phyloP scores from a whole-genome alignment of 306 rosid genomes.

The Gynostemma pentaphyllum region DNA sequence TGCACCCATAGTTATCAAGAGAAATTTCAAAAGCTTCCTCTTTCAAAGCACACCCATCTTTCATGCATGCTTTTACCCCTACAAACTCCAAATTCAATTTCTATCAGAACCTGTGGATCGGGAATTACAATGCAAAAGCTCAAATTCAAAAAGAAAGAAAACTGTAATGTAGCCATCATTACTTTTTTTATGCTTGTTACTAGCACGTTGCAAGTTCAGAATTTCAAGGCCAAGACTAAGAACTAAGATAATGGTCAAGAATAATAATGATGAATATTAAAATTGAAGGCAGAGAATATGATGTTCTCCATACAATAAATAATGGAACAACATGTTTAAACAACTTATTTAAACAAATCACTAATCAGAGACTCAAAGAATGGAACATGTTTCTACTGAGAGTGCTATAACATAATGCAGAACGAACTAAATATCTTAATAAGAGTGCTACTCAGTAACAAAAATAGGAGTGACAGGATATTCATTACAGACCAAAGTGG shows the following conservation, averaged over 20 bases:
- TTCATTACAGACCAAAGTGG: neutral
- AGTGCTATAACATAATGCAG: neutral
- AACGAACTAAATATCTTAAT: neutral
- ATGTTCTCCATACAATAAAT: neutral
- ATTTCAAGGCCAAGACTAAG: neutral
- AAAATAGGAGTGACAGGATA: neutral
- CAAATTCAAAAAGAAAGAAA: neutral
- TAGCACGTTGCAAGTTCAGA: neutral
- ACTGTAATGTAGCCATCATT: too few relatives aligned
- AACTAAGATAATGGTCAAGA: neutral
- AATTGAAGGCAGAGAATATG: neutral
- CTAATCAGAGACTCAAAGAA: neutral
- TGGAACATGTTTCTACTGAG: neutral
- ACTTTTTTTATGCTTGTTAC: neutral
- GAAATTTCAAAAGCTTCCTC: conserved; percentile 70
- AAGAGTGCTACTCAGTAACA: neutral
- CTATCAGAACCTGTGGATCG: neutral
- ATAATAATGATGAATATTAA: neutral
- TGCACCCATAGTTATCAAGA: conserved; percentile 75
- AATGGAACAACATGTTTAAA: neutral
- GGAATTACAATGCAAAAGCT: neutral
- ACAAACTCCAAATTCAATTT: conserved; percentile 20
- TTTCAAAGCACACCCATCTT: conserved; percentile 32
- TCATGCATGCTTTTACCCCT: conserved; percentile 80
- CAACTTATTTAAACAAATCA: neutral